Percentiles rank a stretch among this genome's conserved stretches.
Conservation (phyloP, 352 stramenopile species). For the Plasmopara halstedii region DNA sequence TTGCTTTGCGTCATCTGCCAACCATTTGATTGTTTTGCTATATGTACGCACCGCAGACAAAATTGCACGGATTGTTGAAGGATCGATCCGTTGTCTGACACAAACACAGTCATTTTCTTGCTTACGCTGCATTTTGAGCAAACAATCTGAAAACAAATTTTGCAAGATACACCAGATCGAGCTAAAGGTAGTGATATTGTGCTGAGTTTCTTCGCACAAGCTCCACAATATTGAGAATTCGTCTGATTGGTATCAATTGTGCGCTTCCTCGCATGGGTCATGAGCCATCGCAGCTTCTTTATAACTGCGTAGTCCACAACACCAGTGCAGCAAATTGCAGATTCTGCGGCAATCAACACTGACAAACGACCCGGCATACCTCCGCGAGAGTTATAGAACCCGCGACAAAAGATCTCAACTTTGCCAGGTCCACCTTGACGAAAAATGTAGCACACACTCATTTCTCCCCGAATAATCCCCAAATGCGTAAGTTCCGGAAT, state of each 20-base stretch:
- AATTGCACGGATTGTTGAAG: conserved; percentile 34
- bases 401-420: conserved; percentile 36
- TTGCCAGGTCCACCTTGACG: conserved; percentile 18
- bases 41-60: conserved; percentile 37
- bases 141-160: conserved; percentile 32
- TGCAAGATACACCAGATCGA: conserved; percentile 20
- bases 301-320: conserved; percentile 46
- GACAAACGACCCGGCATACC: conserved; percentile 39
- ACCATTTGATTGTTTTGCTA: too few relatives aligned
- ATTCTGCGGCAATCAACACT: conserved; percentile 31
- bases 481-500: conserved; percentile 34
- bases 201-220: conserved; percentile 13
- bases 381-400: conserved; percentile 41
- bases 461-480: conserved; percentile 28
- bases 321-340: conserved; percentile 29
- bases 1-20: too few relatives aligned
- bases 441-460: conserved; percentile 50
- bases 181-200: conserved; percentile 10
- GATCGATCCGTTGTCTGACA: conserved; percentile 22
- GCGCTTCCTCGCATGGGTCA: conserved; percentile 18
- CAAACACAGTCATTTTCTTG: conserved; percentile 51
- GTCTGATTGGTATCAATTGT: not conserved
- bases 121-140: conserved; percentile 45
- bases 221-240: conserved; percentile 17
- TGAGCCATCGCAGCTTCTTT: conserved; percentile 58